Base-by-base conservation (phyloP, 768 basidiomycete genomes). In the Russula emetica region DNA sequence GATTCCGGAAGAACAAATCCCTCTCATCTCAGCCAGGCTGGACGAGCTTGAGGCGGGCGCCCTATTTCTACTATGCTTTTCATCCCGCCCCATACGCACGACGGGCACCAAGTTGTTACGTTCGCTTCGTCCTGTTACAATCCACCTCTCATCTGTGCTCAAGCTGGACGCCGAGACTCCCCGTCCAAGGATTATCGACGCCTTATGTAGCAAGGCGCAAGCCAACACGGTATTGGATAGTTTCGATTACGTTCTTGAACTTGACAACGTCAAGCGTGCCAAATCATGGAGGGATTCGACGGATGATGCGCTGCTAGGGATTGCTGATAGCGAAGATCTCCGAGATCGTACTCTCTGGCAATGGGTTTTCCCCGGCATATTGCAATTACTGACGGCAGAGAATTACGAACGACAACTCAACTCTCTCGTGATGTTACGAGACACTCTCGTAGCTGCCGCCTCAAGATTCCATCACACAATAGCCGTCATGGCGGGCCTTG, bases 281-380 rank as follows among this genome's bases (percentile, higher is more conserved):
- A 81, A 82, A 32, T 83, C 87, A 65, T 90, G 89, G 88, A 78
- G 78, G 67, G 78, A 85, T 57, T 82, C 82, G 8, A 77, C 77
- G 28, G 73, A 76, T 0, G 87, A 88, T 62, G 74, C 84, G 32
- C 78, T 85, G 14, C 75, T 92, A 14, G 81, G 83, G 24, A 82
- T 94, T 56, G 89, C 85, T 11, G 88, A 91, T 62, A 92, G 91
- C 72, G 74, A 76, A 7, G 79, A 85, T 50, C 81, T 84, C 44
- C 79, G 82, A 55, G 92, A 94, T 70, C 81, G 82, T 55, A 83
- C 79, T 52, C 75, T 94, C 22, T 94, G 92, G 92, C 79, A 84
- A 60, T 85, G 85, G 70, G 74, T 90, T 54, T 89, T 84, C 67
- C 87, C 92, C 4, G 71, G 77, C 13, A 80, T 92, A 69, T 77